A percentile compares a stretch with the other conserved stretches of the same genome.
Conservation (phyloP, 176 grass and related monocot genomes). For the Thalia dealbata region DNA sequence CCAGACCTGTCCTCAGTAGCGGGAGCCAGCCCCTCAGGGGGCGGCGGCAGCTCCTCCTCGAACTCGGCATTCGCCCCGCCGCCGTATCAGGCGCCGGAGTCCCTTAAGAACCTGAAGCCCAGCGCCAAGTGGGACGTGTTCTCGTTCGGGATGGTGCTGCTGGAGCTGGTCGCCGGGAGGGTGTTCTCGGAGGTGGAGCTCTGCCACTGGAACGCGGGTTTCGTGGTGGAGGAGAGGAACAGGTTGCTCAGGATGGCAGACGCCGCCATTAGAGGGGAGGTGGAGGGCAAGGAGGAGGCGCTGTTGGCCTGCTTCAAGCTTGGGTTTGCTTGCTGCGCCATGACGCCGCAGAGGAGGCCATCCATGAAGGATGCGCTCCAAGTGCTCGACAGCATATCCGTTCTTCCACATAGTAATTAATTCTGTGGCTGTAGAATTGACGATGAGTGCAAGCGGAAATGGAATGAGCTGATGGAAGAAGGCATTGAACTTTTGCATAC, state of each 20-base stretch:
- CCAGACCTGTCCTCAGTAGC: background rate
- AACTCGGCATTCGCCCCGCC: background rate
- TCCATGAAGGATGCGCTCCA: conserved; percentile 16
- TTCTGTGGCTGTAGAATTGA: background rate
- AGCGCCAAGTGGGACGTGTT: conserved; percentile 14
- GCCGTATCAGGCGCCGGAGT: conserved; percentile 15
- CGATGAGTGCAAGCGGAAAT: too few species aligned
- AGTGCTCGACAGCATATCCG: background rate
- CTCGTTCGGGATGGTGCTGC: conserved; percentile 15
- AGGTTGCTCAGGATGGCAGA: conserved; percentile 4
- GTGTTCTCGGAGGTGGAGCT: conserved; percentile 15
- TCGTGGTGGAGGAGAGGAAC: conserved; percentile 12
- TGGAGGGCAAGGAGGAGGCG: conserved; percentile 6
- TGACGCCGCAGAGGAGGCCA: conserved; percentile 10
- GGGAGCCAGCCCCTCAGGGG: background rate
- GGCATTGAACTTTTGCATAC: too few species aligned
- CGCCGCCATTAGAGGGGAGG: conserved; percentile 5
- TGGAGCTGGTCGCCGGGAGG: conserved; percentile 8
- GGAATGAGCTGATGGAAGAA: too few species aligned
- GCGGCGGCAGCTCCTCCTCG: background rate
- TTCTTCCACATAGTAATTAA: too few species aligned
- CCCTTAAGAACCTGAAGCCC: conserved; percentile 9
- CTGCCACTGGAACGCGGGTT: conserved; percentile 14
- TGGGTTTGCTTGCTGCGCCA: conserved; percentile 12
- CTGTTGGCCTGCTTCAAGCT: conserved; percentile 14